Percentiles rank a stretch among this genome's conserved stretches.
These are phyloP conservation scores for Ramichloridium luteum DNA, from an alignment of 2,329 filamentous ascomycete genomes.

Conservation along the genomic window DNA sequence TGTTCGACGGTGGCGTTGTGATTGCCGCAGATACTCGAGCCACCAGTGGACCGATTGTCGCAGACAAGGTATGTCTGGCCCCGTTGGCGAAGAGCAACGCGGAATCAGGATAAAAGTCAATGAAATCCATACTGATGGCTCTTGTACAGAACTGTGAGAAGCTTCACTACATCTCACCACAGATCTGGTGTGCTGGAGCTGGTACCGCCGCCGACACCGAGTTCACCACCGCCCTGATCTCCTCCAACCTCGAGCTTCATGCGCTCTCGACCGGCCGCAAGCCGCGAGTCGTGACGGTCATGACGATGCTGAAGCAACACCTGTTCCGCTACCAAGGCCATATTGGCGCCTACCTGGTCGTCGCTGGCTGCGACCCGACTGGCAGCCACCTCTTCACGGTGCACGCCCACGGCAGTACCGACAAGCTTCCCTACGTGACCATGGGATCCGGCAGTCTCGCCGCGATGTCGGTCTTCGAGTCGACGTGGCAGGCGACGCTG, in stretches of 20 bases:
- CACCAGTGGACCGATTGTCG: slow-evolving; percentile 93
- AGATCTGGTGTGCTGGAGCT: slow-evolving; percentile 98
- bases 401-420: slow-evolving; percentile 93
- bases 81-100: too few relatives aligned
- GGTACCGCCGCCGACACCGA: slow-evolving; percentile 97
- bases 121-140: slow-evolving; percentile 5
- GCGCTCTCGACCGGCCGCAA: slow-evolving; percentile 90
- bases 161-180: slow-evolving; percentile 94
- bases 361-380: slow-evolving; percentile 92
- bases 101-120: neutral
- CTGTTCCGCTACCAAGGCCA: slow-evolving; percentile 97
- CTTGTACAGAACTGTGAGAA: slow-evolving; percentile 82
- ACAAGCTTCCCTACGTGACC: slow-evolving; percentile 98
- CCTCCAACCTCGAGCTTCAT: slow-evolving; percentile 96
- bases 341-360: slow-evolving; percentile 94
- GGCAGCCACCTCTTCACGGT: slow-evolving; percentile 94
- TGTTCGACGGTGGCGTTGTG: slow-evolving; percentile 93
- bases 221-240: slow-evolving; percentile 97
- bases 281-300: slow-evolving; percentile 94
- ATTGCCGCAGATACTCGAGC: slow-evolving; percentile 98
- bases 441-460: slow-evolving; percentile 96
- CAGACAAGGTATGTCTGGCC: slow-evolving; percentile 72
- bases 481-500: slow-evolving; percentile 74
- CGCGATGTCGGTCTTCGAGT: slow-evolving; percentile 97
- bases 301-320: slow-evolving; percentile 99